A percentile compares a stretch with the other conserved stretches of the same genome.
phyloP scores from a whole-genome alignment of 1,284 basidiomycete species.

The Testicularia cyperi region DNA sequence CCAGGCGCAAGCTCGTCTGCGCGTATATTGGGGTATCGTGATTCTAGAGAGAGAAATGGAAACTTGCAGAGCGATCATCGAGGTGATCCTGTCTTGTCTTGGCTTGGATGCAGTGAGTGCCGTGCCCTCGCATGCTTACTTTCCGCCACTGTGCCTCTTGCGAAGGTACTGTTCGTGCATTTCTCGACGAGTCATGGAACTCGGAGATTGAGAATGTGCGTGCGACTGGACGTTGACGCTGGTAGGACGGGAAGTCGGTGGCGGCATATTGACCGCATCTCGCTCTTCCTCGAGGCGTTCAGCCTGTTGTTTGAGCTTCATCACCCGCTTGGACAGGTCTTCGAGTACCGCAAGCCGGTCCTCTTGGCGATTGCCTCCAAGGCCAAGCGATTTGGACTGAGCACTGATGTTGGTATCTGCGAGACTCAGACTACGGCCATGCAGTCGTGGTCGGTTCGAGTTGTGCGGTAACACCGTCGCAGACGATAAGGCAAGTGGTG shows the following conservation, averaged over 20 bases:
- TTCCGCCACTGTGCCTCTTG: constrained; percentile 3
- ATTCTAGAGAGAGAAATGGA: too few relatives aligned
- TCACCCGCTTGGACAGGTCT: constrained; percentile 19
- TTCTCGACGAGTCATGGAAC: constrained; percentile 11
- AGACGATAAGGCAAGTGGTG: too few relatives aligned
- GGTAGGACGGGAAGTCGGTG: constrained; percentile 4
- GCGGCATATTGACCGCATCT: constrained; percentile 20
- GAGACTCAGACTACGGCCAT: too few relatives aligned
- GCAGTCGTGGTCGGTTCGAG: too few relatives aligned
- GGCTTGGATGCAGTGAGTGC: background rate
- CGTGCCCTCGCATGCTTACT: background rate
- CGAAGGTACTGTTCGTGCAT: constrained; percentile 27
- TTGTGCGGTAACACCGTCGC: too few relatives aligned
- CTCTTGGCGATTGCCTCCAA: constrained; percentile 7
- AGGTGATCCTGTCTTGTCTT: too few relatives aligned
- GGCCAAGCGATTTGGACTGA: too few relatives aligned
- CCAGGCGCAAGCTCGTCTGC: too few relatives aligned
- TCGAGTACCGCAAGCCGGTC: constrained; percentile 22
- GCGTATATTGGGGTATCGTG: too few relatives aligned
- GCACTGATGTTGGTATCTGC: too few relatives aligned
- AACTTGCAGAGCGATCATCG: too few relatives aligned
- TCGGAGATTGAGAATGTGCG: too few relatives aligned
- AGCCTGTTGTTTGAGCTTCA: constrained; percentile 14
- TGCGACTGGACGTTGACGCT: constrained; percentile 4
- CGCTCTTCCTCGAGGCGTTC: constrained; percentile 9